Percentiles rank a stretch among this genome's conserved stretches.
phyloP scores from a whole-genome alignment of 1,284 basidiomycete species.

The Moesziomyces sp. region DNA sequence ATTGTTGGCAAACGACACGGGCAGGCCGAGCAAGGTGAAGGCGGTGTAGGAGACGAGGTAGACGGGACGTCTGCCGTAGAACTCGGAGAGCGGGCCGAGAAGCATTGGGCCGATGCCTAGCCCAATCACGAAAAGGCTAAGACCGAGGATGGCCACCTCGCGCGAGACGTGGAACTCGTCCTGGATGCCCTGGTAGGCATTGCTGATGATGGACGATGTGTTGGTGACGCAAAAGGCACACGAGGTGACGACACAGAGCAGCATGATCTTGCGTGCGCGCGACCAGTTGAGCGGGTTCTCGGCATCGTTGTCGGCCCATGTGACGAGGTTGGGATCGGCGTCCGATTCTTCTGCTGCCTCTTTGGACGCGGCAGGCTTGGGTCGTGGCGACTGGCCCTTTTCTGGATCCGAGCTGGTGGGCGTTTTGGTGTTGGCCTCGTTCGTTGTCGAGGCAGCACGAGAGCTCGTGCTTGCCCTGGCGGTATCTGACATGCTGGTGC shows the following conservation, averaged over 20 bases:
- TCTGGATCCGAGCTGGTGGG: slow-evolving; percentile 21
- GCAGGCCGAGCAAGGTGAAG: slow-evolving; percentile 49
- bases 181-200: slow-evolving; percentile 67
- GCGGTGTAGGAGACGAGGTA: slow-evolving; percentile 53
- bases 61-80: slow-evolving; percentile 70
- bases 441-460: slow-evolving; percentile 14
- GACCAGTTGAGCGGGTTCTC: slow-evolving; percentile 52
- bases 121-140: slow-evolving; percentile 76
- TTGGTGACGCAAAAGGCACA: slow-evolving; percentile 53
- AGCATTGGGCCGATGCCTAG: slow-evolving; percentile 57
- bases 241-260: slow-evolving; percentile 34
- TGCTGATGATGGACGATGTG: slow-evolving; percentile 51
- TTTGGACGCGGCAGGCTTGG: background rate
- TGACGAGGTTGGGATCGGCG: slow-evolving; percentile 41
- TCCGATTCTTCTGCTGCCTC: background rate
- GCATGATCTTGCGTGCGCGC: slow-evolving; percentile 25
- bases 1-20: slow-evolving; percentile 62
- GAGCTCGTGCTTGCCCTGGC: slow-evolving; percentile 33
- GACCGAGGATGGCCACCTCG: slow-evolving; percentile 78
- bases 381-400: background rate
- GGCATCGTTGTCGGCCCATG: slow-evolving; percentile 37
- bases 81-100: slow-evolving; percentile 73
- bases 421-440: slow-evolving; percentile 9
- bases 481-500: slow-evolving; percentile 43
- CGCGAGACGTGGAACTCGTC: slow-evolving; percentile 74